Evolutionary conservation across 2,329 filamentous ascomycete species (phyloP).

Genomic region (Daldinia sp.): DNA sequence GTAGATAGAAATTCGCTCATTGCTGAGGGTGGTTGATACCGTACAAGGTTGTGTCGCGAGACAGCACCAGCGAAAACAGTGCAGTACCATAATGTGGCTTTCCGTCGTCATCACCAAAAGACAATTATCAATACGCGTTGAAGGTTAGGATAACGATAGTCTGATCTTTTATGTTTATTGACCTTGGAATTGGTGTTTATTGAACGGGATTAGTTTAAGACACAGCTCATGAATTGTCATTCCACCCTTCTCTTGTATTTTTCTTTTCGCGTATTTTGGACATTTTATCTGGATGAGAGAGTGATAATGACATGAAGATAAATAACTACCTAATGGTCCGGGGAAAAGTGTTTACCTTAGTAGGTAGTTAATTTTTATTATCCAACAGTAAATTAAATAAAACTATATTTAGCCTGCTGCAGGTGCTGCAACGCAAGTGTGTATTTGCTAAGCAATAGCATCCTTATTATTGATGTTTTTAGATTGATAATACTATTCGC

Average conservation of each 20-base stretch:
- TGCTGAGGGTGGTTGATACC: background rate
- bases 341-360: background rate
- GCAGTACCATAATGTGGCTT: background rate
- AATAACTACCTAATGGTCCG: background rate
- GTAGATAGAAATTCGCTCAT: background rate
- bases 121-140: background rate
- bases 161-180: background rate
- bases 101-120: background rate
- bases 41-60: background rate
- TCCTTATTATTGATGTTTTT: background rate
- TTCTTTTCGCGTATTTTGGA: background rate
- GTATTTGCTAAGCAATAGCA: conserved; percentile 7
- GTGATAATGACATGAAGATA: background rate
- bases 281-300: background rate
- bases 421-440: background rate
- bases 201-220: conserved; percentile 1
- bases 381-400: background rate
- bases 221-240: background rate
- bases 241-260: background rate
- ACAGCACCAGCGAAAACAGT: background rate
- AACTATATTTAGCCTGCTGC: conserved; percentile 5
- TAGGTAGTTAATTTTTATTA: background rate
- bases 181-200: background rate
- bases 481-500: background rate
- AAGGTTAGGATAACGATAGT: background rate